A percentile compares a stretch with the other conserved stretches of the same genome.
These are phyloP conservation scores for Blastobotrys aristatus DNA, from an alignment of 1,139 yeast genomes.

Conservation along the genomic window DNA sequence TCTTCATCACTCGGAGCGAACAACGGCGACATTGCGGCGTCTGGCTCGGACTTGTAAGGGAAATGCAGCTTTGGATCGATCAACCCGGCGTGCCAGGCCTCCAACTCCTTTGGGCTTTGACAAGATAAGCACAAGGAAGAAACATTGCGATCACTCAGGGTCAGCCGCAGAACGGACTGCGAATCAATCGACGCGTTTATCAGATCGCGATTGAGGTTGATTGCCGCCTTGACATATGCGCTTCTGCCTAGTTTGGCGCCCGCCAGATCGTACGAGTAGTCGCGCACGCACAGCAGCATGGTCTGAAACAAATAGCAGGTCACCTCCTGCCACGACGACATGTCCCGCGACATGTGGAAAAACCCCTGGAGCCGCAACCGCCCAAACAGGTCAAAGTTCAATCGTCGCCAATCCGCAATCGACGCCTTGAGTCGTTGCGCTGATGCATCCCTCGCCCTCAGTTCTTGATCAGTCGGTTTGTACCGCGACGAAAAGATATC, in stretches of 20 bases:
- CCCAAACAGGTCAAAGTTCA: conserved; percentile 22
- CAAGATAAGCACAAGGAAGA: conserved; percentile 18
- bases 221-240: conserved; percentile 19
- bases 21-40: background rate
- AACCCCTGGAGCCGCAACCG: conserved; percentile 20
- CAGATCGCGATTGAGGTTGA: conserved; percentile 20
- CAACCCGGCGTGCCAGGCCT: conserved; percentile 18
- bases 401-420: conserved; percentile 19
- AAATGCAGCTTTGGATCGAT: conserved; percentile 14
- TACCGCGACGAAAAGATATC: conserved; percentile 14
- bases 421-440: conserved; percentile 15
- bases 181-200: conserved; percentile 15
- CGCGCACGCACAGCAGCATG: conserved; percentile 20
- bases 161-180: conserved; percentile 14
- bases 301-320: conserved; percentile 25
- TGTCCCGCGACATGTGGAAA: conserved; percentile 21
- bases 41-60: conserved; percentile 11
- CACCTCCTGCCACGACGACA: conserved; percentile 21
- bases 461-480: conserved; percentile 16
- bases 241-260: conserved; percentile 13
- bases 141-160: conserved; percentile 13
- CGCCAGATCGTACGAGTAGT: conserved; percentile 9
- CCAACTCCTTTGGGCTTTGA: conserved; percentile 6
- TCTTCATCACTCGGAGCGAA: background rate
- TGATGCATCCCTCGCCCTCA: conserved; percentile 7